Conservation (phyloP, 768 basidiomycete genomes). For the Paxillus rubicundulus region DNA sequence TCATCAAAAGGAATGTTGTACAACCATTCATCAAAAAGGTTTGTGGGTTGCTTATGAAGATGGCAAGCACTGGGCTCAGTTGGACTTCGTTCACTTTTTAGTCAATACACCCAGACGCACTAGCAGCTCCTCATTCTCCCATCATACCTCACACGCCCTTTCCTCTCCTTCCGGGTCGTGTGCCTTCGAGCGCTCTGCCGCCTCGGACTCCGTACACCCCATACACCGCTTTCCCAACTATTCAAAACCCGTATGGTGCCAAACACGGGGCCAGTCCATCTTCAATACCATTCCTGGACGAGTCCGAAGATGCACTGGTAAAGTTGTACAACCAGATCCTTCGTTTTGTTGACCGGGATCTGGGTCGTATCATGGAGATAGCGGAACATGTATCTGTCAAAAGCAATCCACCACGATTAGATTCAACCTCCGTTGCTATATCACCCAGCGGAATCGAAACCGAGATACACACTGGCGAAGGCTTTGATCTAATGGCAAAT, state of each 20-base stretch:
- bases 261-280: constrained; percentile 24
- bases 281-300: constrained; percentile 58
- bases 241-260: constrained; percentile 38
- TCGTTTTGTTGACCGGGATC: constrained; percentile 74
- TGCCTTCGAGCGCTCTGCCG: constrained; percentile 33
- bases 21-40: constrained; percentile 79
- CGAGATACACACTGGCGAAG: constrained; percentile 23
- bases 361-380: constrained; percentile 70
- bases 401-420: constrained; percentile 31
- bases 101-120: constrained; percentile 73
- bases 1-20: constrained; percentile 70
- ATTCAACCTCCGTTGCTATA: constrained; percentile 2
- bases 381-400: constrained; percentile 67
- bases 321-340: constrained; percentile 80
- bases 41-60: constrained; percentile 8
- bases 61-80: background rate
- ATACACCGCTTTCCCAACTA: constrained; percentile 46
- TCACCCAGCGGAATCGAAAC: constrained; percentile 4
- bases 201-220: constrained; percentile 57
- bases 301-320: constrained; percentile 65
- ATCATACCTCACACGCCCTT: constrained; percentile 77
- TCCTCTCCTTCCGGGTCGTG: constrained; percentile 10
- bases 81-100: constrained; percentile 28
- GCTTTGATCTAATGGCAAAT: constrained; percentile 83
- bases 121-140: constrained; percentile 69